Conservation (phyloP, 2,329 filamentous ascomycete genomes). For the Microcyclosporella mali region DNA sequence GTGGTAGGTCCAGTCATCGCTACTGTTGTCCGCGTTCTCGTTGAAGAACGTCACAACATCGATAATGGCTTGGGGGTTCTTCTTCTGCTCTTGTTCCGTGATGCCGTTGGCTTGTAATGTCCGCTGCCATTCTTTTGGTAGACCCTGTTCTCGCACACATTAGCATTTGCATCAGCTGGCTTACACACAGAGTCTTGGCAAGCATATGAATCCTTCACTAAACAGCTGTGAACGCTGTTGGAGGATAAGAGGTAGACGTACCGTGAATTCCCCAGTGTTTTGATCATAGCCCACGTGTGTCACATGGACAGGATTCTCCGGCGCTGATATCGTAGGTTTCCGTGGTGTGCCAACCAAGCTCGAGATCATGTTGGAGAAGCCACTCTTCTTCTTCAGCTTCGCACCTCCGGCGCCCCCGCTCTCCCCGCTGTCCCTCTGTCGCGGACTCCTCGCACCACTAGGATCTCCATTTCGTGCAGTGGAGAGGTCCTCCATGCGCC, state of each 20-base stretch:
- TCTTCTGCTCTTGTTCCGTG: conserved; percentile 88
- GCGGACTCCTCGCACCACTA: conserved; percentile 50
- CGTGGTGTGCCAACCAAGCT: conserved; percentile 78
- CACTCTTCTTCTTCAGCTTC: conserved; percentile 67
- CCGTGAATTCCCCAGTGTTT: conserved; percentile 90
- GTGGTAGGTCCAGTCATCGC: conserved; percentile 85
- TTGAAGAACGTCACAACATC: conserved; percentile 97
- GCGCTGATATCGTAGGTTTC: conserved; percentile 91
- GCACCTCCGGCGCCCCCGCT: conserved; percentile 57
- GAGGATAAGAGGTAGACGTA: conserved; percentile 43
- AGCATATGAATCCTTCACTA: neutral
- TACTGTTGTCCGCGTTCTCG: conserved; percentile 68
- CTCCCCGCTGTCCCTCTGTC: conserved; percentile 72
- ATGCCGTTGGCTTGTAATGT: conserved; percentile 94
- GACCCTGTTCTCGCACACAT: conserved; percentile 48
- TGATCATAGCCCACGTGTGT: conserved; percentile 98
- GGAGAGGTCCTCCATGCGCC: conserved; percentile 46
- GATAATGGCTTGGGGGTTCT: conserved; percentile 91
- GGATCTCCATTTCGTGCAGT: conserved; percentile 36
- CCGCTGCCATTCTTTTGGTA: conserved; percentile 97
- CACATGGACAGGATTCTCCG: conserved; percentile 94
- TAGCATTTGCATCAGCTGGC: conserved; percentile 2
- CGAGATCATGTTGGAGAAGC: conserved; percentile 81
- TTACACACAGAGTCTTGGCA: neutral
- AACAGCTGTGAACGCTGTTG: no score